Conservation (phyloP, 176 grass and related monocot genomes). For the Triticum turgidum region DNA sequence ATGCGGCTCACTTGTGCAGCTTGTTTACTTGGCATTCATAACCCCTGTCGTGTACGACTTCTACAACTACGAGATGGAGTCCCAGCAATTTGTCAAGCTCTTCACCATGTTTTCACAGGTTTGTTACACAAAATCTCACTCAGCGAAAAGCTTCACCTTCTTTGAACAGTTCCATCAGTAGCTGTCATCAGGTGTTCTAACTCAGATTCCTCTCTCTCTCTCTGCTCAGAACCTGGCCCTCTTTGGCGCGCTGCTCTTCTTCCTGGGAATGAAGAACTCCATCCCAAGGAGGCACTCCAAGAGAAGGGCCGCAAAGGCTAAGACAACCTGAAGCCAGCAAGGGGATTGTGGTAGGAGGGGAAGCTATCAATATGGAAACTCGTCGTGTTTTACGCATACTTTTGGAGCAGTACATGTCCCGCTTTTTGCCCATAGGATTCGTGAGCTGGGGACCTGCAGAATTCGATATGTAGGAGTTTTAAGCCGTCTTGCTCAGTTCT, state of each 20-base stretch:
- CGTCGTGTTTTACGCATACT: slow-evolving; percentile 33
- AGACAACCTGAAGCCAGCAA: slow-evolving; percentile 62
- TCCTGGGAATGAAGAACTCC: slow-evolving; percentile 88
- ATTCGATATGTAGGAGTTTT: slow-evolving; percentile 41
- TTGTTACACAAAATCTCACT: background rate
- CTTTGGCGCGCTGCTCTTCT: slow-evolving; percentile 83
- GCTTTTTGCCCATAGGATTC: slow-evolving; percentile 49
- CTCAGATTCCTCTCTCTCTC: background rate
- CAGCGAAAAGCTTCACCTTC: background rate
- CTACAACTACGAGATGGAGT: slow-evolving; percentile 72
- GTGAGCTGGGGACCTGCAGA: slow-evolving; percentile 33
- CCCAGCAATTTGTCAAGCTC: slow-evolving; percentile 38
- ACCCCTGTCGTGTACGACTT: slow-evolving; percentile 63
- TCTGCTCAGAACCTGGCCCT: slow-evolving; percentile 69
- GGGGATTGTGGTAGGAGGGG: slow-evolving; percentile 10
- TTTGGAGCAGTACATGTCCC: slow-evolving; percentile 38
- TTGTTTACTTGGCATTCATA: slow-evolving; percentile 56
- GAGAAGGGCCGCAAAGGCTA: slow-evolving; percentile 65
- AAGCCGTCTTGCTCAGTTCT: slow-evolving; percentile 6
- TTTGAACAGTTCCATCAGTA: background rate
- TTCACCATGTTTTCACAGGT: slow-evolving; percentile 64
- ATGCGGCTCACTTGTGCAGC: slow-evolving; percentile 40
- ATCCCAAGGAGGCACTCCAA: slow-evolving; percentile 68
- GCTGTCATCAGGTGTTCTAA: background rate
- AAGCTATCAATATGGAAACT: slow-evolving; percentile 20